Conservation (phyloP, 192 early-diverging fungal genomes). For the Coemansia sp. region DNA sequence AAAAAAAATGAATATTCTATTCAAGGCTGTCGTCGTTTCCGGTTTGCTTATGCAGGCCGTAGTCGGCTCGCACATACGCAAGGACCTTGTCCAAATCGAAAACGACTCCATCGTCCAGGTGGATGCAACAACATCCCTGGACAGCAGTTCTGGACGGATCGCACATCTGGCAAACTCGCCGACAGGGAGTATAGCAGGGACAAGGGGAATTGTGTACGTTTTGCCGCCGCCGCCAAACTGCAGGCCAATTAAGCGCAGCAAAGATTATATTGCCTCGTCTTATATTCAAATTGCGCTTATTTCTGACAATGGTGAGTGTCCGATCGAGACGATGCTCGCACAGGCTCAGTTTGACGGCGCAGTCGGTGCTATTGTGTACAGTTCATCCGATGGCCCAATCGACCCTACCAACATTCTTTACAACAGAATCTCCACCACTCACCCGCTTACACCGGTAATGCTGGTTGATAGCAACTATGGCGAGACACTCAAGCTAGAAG, state of each 20-base stretch:
- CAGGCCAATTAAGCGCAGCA: conserved; percentile 34
- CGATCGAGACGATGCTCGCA: conserved; percentile 29
- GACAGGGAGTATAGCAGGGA: conserved; percentile 25
- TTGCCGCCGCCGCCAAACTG: conserved; percentile 29
- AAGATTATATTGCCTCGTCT: conserved; percentile 24
- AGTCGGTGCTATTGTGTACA: conserved; percentile 51
- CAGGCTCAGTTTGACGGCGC: conserved; percentile 53
- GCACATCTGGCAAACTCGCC: conserved; percentile 34
- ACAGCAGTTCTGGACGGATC: conserved; percentile 33
- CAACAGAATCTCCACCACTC: conserved; percentile 15
- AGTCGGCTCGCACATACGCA: conserved; percentile 39
- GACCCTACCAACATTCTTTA: conserved; percentile 21
- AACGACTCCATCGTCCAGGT: conserved; percentile 40
- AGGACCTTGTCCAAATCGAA: conserved; percentile 48
- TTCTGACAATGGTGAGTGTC: conserved; percentile 34
- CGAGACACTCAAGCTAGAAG: conserved; percentile 38
- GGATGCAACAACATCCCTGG: conserved; percentile 35
- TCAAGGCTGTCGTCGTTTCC: conserved; percentile 13
- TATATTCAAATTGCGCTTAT: conserved; percentile 49
- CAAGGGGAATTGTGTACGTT: conserved; percentile 42
- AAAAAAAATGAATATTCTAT: conserved; percentile 24
- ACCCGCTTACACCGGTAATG: conserved; percentile 32
- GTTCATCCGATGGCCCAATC: conserved; percentile 16
- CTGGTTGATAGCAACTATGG: conserved; percentile 45
- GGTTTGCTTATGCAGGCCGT: conserved; percentile 15